Conservation (phyloP, 2,329 filamentous ascomycete genomes). For the Hortaea sp. region DNA sequence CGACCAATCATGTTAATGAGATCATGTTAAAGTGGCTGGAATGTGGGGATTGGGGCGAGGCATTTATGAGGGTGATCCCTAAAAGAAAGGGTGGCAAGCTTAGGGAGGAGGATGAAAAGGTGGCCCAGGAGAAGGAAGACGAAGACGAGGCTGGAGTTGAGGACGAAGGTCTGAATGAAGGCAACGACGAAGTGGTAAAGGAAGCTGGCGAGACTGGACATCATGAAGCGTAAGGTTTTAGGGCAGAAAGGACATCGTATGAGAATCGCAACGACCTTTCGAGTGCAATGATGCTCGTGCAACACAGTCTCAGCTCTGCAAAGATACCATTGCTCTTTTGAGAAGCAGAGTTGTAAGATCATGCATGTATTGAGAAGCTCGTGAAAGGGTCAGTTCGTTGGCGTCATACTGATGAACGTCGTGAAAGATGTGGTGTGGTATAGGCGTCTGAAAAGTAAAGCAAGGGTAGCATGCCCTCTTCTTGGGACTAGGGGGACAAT, state of each 20-base stretch:
- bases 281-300: too few relatives aligned
- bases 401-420: too few relatives aligned
- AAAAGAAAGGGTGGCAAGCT: slow-evolving; percentile 76
- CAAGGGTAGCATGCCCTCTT: too few relatives aligned
- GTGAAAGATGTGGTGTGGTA: too few relatives aligned
- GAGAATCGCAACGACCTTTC: neutral
- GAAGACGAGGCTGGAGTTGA: neutral
- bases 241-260: neutral
- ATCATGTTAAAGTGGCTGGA: slow-evolving; percentile 95
- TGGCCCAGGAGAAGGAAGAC: neutral
- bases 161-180: neutral
- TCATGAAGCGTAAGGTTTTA: neutral
- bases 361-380: too few relatives aligned
- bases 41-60: slow-evolving; percentile 78
- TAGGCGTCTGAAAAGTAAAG: too few relatives aligned
- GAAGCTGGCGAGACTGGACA: neutral
- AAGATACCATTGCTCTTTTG: too few relatives aligned
- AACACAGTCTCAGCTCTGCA: too few relatives aligned
- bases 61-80: slow-evolving; percentile 80
- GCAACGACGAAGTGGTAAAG: neutral
- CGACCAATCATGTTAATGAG: slow-evolving; percentile 92
- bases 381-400: too few relatives aligned
- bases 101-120: slow-evolving; percentile 24
- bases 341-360: too few relatives aligned
- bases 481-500: too few relatives aligned